These are phyloP conservation scores for Cladosporium cucumerinum DNA, from an alignment of 2,329 filamentous ascomycete species.

Conservation along the genomic window DNA sequence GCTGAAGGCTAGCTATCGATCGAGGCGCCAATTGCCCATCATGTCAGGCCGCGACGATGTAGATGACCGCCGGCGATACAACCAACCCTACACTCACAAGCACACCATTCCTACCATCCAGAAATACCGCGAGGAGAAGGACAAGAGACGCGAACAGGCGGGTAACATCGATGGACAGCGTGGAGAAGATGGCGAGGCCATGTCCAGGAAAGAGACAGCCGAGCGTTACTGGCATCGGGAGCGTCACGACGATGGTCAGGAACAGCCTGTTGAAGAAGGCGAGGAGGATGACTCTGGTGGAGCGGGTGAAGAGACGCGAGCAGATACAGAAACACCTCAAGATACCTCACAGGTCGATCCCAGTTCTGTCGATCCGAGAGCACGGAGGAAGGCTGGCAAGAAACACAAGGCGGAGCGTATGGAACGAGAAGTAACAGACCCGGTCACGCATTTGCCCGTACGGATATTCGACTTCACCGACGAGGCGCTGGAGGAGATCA, in stretches of 20 bases:
- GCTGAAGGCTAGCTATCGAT: not conserved
- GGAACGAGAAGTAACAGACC: conserved; percentile 65
- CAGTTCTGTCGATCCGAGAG: conserved; percentile 40
- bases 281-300: conserved; percentile 9
- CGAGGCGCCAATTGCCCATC: conserved; percentile 3
- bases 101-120: conserved; percentile 48
- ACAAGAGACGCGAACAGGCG: conserved; percentile 37
- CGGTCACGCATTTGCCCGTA: conserved; percentile 67
- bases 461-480: conserved; percentile 66
- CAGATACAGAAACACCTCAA: conserved; percentile 27
- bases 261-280: conserved; percentile 16
- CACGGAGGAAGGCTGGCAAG: conserved; percentile 44
- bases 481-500: conserved; percentile 53
- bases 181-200: conserved; percentile 30
- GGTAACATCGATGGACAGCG: conserved; percentile 28
- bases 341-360: conserved; percentile 46
- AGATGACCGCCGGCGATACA: conserved; percentile 40
- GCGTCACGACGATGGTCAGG: conserved; percentile 16
- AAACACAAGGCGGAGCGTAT: conserved; percentile 47
- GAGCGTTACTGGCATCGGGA: conserved; percentile 25
- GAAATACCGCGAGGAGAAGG: conserved; percentile 47
- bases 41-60: conserved; percentile 41
- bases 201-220: conserved; percentile 31
- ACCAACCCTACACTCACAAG: conserved; percentile 42
- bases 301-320: conserved; percentile 15